Evolutionary conservation across 2,329 filamentous ascomycete species (phyloP), one percentile per base, ranked within the genome.

Genomic region (Aspergillus pseudoglaucus): DNA sequence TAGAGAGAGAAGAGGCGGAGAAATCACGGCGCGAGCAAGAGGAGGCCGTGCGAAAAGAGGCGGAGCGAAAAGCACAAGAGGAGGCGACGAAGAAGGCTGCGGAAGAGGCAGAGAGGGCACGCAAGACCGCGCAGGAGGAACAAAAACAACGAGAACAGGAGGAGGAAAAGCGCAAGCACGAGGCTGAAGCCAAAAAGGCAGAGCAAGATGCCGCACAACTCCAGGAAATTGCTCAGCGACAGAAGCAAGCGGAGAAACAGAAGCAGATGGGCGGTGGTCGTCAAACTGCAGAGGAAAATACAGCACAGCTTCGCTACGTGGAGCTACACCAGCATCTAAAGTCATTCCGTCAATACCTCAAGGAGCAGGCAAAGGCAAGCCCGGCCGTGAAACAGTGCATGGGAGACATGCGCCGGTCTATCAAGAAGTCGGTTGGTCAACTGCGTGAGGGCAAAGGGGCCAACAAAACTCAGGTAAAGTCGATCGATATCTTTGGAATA

Each of bases 381-480:
- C 58, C 64, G 54, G 67, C 61, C 2, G 68, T 90, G 23, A 88
- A 88, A 65, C 74, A 76, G 45, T 77, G 80, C 32, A 77, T 88
- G 61, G 85, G 87, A 30, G 80, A 88, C 47, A 82, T 87, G 75
- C 78, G 88, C 37, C 76, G 88, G 49, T 79, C 83, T 38, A 82
- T 93, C 46, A 79, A 80, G 35, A 86, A 84, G 58, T 82, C 78
- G 15, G 78, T 91, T 47, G 88, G 88, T 6, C 87, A 93, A 62
- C 53, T 70, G 23, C 85, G 83, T 1, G 78, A 77, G 35, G 84
- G 80, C 48, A 83, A 79, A 56, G 79, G 77, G 9, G 77, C 76
- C 18, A 89, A 89, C 58, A 76, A 69, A 44, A 60, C 67, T 51
- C 77, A 79, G 54, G 80, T 84, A 69, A 57, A 10, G 74, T 68